A percentile compares a stretch with the other conserved stretches of the same genome.
These are phyloP conservation scores for Carnegiea gigantea DNA, from an alignment of 179 eudicot genomes.

Conservation along the genomic window DNA sequence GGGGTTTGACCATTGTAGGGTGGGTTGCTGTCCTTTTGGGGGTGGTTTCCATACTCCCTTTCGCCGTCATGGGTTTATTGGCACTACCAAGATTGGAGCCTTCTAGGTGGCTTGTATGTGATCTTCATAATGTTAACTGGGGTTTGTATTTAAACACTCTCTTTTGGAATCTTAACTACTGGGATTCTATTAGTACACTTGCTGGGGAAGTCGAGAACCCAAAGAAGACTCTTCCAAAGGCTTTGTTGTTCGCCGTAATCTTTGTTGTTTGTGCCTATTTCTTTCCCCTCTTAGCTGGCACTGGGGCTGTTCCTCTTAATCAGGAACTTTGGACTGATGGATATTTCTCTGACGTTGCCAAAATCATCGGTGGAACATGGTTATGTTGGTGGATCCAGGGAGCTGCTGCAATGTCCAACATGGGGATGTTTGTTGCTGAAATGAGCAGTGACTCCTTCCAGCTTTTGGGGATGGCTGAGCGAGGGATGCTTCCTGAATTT, in stretches of 20 bases:
- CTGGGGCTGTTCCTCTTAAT: constrained; percentile 46
- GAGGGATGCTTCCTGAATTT: constrained; percentile 50
- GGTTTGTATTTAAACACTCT: constrained; percentile 46
- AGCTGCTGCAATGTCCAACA: constrained; percentile 52
- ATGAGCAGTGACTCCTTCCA: constrained; percentile 58
- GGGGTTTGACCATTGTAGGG: constrained; percentile 47
- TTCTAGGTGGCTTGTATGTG: constrained; percentile 39
- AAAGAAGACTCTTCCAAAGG: constrained; percentile 46
- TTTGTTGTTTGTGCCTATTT: constrained; percentile 44
- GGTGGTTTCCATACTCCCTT: constrained; percentile 39
- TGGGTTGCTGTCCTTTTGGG: constrained; percentile 46
- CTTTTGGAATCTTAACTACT: constrained; percentile 50
- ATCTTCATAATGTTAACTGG: constrained; percentile 40
- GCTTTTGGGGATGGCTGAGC: constrained; percentile 50
- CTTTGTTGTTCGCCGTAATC: constrained; percentile 36
- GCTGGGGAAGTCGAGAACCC: constrained; percentile 51
- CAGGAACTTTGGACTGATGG: constrained; percentile 43
- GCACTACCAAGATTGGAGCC: constrained; percentile 38
- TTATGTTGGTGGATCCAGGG: constrained; percentile 56
- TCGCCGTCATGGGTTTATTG: constrained; percentile 37
- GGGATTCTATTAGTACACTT: constrained; percentile 53
- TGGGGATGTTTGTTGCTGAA: constrained; percentile 61
- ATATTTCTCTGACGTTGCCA: constrained; percentile 49
- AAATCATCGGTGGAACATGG: constrained; percentile 51
- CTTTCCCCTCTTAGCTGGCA: constrained; percentile 46